Evolutionary conservation across 1,139 yeast genomes (phyloP), one percentile per base, ranked within the genome.

Genomic region (Blastobotrys raffinosifermentans): DNA sequence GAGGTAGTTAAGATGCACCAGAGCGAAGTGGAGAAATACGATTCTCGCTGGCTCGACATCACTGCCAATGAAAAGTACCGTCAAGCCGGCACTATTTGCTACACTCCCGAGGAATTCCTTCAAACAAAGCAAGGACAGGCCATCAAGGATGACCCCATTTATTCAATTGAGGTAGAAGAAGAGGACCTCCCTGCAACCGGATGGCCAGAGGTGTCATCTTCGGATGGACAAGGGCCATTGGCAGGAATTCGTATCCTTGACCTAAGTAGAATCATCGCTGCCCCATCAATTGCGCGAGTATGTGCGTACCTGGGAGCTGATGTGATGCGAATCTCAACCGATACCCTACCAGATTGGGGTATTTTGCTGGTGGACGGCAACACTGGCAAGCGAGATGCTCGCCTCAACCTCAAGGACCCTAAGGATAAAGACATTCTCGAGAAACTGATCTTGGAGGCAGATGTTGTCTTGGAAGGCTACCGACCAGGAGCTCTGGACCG

Each of bases 41-140:
- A 20, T 16, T 25, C 31, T 16, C 19, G 26, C n/a, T 32, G 35
- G 35, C 31, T 32, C 10, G 35, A 32, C 20, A 25, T 32, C 13
- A 32, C 35, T 9, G 35, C 35, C 17, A 32, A 32, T 32, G 35
- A 32, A 16, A 11, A 30, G 13, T 32, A 32, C 19, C 21, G 29
- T 5, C 35, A 32, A 18, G 35, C 35, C 13, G 35, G 35, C 18
- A 32, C 35, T 4, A 32, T 32, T 23, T 32, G 35, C 29, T 32
- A 32, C 14, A 32, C 31, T 3, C 31, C 35, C 10, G 35, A 32
- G 3, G 35, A 32, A 16, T 32, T 32, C 19, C 18, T 17, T n/a
- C 15, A 26, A 26, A 32, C 35, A 4, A 22, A 25, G 10, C 35
- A 32, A 10, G 35, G 35, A n/a, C 8, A 32, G 19, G 30, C 26